A percentile compares a stretch with the other conserved stretches of the same genome.
phyloP scores from a whole-genome alignment of 208 protist species.

The Acanthamoeba lenticulata region DNA sequence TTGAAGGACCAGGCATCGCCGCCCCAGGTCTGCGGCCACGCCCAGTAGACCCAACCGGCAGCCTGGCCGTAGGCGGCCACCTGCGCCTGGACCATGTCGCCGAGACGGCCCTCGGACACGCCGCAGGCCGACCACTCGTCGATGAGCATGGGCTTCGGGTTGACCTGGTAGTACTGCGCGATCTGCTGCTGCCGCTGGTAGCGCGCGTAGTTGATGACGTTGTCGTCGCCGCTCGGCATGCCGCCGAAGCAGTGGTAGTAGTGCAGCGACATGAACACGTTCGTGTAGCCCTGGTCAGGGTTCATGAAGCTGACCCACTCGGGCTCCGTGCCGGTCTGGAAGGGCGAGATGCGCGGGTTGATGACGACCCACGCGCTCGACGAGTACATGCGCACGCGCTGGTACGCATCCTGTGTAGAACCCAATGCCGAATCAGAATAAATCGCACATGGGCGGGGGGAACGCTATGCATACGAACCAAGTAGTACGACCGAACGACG shows the following conservation, averaged over 20 bases:
- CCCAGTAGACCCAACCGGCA: not conserved
- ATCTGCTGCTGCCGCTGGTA: not conserved
- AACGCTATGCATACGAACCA: not conserved
- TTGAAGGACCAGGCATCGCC: conserved; percentile 22
- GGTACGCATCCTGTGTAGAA: not conserved
- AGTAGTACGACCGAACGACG: not conserved
- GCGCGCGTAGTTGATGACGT: not conserved
- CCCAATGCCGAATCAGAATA: not conserved
- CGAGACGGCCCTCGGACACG: not conserved
- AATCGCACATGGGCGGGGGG: too few species aligned
- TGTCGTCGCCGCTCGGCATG: not conserved
- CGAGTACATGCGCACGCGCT: not conserved
- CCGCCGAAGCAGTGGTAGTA: conserved; percentile 63
- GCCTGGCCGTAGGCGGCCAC: not conserved
- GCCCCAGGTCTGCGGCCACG: not conserved
- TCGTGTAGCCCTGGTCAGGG: conserved; percentile 11
- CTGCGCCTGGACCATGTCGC: conserved; percentile 1
- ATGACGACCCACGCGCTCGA: not conserved
- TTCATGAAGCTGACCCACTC: conserved; percentile 63
- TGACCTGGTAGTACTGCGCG: not conserved
- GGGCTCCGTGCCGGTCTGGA: conserved; percentile 41
- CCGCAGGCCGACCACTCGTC: conserved; percentile 22
- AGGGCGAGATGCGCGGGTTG: conserved; percentile 15
- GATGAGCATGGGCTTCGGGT: conserved; percentile 17
- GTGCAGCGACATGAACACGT: conserved; percentile 60